Conservation (phyloP, 129 eudicot genomes). For the Artemisia annua region DNA sequence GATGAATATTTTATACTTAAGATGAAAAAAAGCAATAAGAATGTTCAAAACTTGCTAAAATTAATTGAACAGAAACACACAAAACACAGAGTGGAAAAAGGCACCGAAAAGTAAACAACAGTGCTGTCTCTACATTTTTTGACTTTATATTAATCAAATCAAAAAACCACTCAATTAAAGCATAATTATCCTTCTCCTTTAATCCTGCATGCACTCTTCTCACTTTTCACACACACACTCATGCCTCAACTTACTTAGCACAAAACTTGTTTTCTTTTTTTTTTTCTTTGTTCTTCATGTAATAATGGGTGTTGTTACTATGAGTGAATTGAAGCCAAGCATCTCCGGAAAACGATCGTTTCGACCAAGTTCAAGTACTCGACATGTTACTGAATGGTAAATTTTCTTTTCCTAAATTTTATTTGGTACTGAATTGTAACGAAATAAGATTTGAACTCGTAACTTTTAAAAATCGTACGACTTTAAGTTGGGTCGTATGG, state of each 20-base stretch:
- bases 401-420: background rate
- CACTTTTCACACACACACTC: slow-evolving; percentile 34
- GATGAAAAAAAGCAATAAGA: background rate
- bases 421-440: no score
- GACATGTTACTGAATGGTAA: slow-evolving; percentile 83
- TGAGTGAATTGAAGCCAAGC: slow-evolving; percentile 87
- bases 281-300: background rate
- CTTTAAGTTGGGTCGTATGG: no score
- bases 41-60: no score
- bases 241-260: slow-evolving; percentile 26
- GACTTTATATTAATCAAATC: slow-evolving; percentile 47
- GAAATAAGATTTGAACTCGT: no score
- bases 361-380: slow-evolving; percentile 79
- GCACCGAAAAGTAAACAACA: slow-evolving; percentile 88
- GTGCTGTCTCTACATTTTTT: slow-evolving; percentile 38
- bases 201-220: slow-evolving; percentile 61
- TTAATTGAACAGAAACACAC: slow-evolving; percentile 7
- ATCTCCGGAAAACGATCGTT: slow-evolving; percentile 84
- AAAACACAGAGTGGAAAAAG: slow-evolving; percentile 33
- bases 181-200: slow-evolving; percentile 43
- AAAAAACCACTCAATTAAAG: slow-evolving; percentile 52
- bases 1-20: no score
- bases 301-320: slow-evolving; percentile 77
- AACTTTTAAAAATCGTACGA: no score
- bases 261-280: background rate